A percentile compares a stretch with the other conserved stretches of the same genome.
phyloP scores from a whole-genome alignment of 2,329 filamentous ascomycete genomes.

The Arthrobotrys pseudoclavata region DNA sequence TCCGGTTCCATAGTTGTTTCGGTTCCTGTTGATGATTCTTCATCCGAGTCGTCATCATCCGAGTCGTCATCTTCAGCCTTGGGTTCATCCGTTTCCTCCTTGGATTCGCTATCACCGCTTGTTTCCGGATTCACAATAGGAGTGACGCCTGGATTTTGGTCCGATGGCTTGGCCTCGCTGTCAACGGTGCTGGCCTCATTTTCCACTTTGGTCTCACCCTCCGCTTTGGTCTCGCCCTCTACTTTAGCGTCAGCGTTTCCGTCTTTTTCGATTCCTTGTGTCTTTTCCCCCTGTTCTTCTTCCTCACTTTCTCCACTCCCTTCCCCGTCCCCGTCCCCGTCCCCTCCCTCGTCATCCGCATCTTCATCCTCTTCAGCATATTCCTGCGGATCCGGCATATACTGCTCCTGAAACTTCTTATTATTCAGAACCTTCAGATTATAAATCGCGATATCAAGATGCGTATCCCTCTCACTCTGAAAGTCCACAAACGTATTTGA shows the following conservation, averaged over 20 bases:
- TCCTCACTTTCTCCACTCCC: background rate
- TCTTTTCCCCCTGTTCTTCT: background rate
- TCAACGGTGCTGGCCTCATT: background rate
- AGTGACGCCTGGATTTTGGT: background rate
- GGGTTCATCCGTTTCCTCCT: background rate
- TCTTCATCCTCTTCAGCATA: background rate
- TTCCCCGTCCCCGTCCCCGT: background rate
- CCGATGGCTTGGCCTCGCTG: background rate
- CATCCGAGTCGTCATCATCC: background rate
- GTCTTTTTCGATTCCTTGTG: background rate
- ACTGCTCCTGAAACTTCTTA: slow-evolving; percentile 39
- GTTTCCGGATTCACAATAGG: background rate
- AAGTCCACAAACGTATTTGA: slow-evolving; percentile 46
- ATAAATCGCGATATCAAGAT: slow-evolving; percentile 48
- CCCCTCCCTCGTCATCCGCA: background rate
- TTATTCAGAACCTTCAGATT: slow-evolving; percentile 46
- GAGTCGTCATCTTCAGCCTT: background rate
- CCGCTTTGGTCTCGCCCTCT: background rate
- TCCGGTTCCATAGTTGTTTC: background rate
- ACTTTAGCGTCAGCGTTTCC: background rate
- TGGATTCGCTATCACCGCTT: background rate
- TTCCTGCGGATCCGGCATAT: slow-evolving; percentile 31
- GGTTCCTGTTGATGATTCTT: background rate
- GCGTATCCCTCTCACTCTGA: slow-evolving; percentile 51
- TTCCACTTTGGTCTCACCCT: background rate